phyloP scores from a whole-genome alignment of 257 asterid species.

The Penstemon davidsonii region DNA sequence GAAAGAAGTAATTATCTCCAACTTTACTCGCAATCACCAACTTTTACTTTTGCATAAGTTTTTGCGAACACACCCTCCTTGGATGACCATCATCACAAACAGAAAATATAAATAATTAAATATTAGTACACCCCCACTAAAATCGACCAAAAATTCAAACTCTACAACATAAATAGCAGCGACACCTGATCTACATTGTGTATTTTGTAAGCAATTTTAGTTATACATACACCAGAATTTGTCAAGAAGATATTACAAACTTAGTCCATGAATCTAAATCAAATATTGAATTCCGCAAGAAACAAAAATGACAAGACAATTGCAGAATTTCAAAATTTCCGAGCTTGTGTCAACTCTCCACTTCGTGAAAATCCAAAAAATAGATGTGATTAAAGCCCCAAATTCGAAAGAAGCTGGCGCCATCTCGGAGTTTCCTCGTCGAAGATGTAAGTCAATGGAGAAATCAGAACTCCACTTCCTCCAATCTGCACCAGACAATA shows the following conservation, averaged over 20 bases:
- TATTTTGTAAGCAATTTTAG: conserved; percentile 13
- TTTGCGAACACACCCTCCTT: no score
- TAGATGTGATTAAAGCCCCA: conserved; percentile 50
- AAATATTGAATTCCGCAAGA: conserved; percentile 11
- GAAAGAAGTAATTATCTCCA: no score
- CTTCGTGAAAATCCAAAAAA: background rate
- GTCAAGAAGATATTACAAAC: conserved; percentile 4
- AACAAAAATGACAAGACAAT: conserved; percentile 9
- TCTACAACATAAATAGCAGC: background rate
- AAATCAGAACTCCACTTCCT: conserved; percentile 92
- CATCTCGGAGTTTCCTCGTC: conserved; percentile 98
- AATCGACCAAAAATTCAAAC: conserved; percentile 12
- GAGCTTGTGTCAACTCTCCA: conserved; percentile 3
- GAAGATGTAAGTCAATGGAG: conserved; percentile 90
- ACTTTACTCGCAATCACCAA: no score
- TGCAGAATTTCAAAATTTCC: conserved; percentile 9
- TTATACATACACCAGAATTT: conserved; percentile 20
- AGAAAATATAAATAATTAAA: background rate
- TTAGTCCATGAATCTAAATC: conserved; percentile 11
- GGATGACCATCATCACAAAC: no score
- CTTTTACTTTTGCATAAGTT: no score
- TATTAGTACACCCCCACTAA: background rate
- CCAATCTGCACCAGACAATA: conserved; percentile 70
- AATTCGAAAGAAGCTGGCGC: conserved; percentile 69
- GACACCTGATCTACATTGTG: conserved; percentile 1